Base-by-base conservation (phyloP, 108 stramenopile species). In the Cyclotella choctawhatcheeana region DNA sequence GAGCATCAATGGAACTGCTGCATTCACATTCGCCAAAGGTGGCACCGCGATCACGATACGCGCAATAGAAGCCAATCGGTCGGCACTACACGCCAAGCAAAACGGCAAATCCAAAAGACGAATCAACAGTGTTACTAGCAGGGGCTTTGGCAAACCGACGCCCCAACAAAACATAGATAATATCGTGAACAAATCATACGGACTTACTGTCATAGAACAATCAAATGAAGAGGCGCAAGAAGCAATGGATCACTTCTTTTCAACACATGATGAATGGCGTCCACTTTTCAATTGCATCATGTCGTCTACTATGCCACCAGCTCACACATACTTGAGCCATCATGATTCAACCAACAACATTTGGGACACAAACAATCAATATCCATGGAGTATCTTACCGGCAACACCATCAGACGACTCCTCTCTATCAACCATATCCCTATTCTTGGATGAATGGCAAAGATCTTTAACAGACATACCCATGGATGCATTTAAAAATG, bases 371-470 rank as follows among this genome's bases (percentile, higher is more conserved):
- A 63, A 58, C 12, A 67, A 53, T 4, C 22, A 52, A 37, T 48
- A 69, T 2, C 26, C 26, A 20, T 64, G 79, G 79, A 30, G 29
- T 18, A 50, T 74, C 50, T 60, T 81, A 1, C 74, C 73, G 10
- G 50, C 45, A 43, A 74, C 71, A 64, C 64, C 63, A 47, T 45
- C 82, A 67, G 13, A 59, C 67, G 79, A 67, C 59, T 56, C 55
- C 44, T 47, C 68, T 75, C 30, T 56, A 32, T 29, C 64, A 30
- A 26, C 73, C 16, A 31, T 91, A 25, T 69, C 79, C 6, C 43
- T 30, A 0, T 87, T 88, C 54, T 77, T 91, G 48, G 86, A 91
- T 63, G 62, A 51, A 44, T 82, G 88, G 82, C 88, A 91, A 64
- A 59, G 47, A 30, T 69, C 74, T 14, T 63, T 91, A 0, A 50